Evolutionary conservation across 495 filamentous ascomycete species (phyloP).

Genomic region (Chaetomium cochliodes): DNA sequence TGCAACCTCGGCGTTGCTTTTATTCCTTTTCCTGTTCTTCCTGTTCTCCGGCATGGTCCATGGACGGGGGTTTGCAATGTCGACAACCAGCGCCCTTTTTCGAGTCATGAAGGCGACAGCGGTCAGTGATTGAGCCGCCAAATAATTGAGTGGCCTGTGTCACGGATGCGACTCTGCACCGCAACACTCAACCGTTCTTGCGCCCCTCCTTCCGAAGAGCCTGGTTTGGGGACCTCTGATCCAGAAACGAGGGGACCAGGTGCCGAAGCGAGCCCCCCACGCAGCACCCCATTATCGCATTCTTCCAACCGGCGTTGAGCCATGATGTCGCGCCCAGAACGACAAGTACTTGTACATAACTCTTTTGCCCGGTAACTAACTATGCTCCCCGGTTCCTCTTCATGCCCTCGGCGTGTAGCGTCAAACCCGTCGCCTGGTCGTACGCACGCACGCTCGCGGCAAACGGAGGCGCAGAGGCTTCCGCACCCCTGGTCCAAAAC

Average conservation of each 20-base stretch:
- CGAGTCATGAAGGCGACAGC: not conserved
- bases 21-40: not conserved
- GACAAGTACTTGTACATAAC: not conserved
- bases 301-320: not conserved
- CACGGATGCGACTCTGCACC: conserved; percentile 12
- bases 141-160: not conserved
- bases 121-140: not conserved
- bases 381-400: not conserved
- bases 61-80: not conserved
- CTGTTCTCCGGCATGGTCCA: not conserved
- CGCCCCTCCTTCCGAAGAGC: conserved; percentile 5
- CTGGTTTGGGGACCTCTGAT: not conserved
- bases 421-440: not conserved
- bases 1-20: not conserved
- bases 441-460: not conserved
- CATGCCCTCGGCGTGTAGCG: not conserved
- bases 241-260: not conserved
- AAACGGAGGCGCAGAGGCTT: conserved; percentile 2
- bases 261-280: conserved; percentile 7
- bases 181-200: conserved; percentile 6
- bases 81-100: not conserved
- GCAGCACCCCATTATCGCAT: conserved; percentile 5
- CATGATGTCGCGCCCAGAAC: not conserved
- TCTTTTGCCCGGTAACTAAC: not conserved
- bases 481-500: conserved; percentile 18